phyloP scores from a whole-genome alignment of 1,284 basidiomycete species.

The Ustilago tritici region DNA sequence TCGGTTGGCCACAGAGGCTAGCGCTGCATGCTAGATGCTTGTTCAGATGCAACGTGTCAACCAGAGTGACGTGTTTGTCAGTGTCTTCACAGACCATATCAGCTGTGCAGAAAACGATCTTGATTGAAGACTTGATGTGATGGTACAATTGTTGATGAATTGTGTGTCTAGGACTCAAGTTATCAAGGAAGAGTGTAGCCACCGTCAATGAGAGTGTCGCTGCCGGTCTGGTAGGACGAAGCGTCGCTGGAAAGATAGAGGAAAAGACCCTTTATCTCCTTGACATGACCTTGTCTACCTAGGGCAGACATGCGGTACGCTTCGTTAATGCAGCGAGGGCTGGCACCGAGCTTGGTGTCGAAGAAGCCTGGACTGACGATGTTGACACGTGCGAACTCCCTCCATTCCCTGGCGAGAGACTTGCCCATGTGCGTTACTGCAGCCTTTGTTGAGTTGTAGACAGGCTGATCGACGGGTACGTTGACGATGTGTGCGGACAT shows the following conservation, averaged over 20 bases:
- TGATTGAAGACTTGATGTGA: neutral
- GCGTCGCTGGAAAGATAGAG: conserved; percentile 62
- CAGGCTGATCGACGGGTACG: conserved; percentile 56
- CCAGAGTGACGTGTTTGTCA: neutral
- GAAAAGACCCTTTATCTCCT: conserved; percentile 66
- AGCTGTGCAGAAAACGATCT: too few relatives aligned
- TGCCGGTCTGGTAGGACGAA: conserved; percentile 52
- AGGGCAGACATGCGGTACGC: conserved; percentile 58
- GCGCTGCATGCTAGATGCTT: neutral
- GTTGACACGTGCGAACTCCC: conserved; percentile 69
- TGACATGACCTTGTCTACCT: conserved; percentile 63
- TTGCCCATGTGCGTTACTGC: conserved; percentile 62
- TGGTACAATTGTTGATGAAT: neutral
- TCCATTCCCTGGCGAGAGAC: conserved; percentile 58
- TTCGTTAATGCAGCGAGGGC: conserved; percentile 40
- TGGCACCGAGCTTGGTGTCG: conserved; percentile 65
- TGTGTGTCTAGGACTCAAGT: neutral
- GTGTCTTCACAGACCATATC: neutral
- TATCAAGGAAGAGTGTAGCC: conserved; percentile 56
- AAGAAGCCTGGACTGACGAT: conserved; percentile 68
- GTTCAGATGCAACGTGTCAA: too few relatives aligned
- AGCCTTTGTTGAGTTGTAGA: conserved; percentile 62
- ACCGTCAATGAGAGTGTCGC: conserved; percentile 59
- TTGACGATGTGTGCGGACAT: conserved; percentile 64
- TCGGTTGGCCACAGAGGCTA: conserved; percentile 55